Evolutionary conservation across 2,329 filamentous ascomycete genomes (phyloP).

Genomic region (Curvularia hawaiiensis): DNA sequence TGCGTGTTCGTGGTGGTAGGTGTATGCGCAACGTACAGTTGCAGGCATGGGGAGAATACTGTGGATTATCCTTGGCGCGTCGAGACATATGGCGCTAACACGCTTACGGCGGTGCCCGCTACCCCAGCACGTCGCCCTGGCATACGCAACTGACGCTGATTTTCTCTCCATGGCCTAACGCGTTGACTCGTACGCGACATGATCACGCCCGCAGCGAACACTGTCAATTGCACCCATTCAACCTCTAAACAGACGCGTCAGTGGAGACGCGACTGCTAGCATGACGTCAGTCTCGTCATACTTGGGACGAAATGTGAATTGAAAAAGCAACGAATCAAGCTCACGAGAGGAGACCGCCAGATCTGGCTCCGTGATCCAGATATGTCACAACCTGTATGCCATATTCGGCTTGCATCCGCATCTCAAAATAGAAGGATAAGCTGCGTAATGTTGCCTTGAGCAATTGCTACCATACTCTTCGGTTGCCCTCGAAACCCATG

Average conservation of each 20-base stretch:
- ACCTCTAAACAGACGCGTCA: background rate
- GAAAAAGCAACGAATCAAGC: background rate
- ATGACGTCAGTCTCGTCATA: conserved; percentile 11
- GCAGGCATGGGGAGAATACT: conserved; percentile 15
- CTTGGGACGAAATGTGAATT: background rate
- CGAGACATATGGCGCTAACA: conserved; percentile 10
- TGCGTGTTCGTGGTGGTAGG: conserved; percentile 3
- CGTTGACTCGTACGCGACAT: conserved; percentile 5
- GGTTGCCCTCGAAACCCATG: background rate
- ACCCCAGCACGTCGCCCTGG: conserved; percentile 2
- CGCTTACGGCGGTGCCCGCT: conserved; percentile 1
- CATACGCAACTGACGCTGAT: background rate
- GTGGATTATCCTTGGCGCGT: conserved; percentile 14
- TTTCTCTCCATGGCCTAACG: background rate
- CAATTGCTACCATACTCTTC: background rate
- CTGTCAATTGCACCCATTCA: background rate
- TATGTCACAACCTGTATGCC: background rate
- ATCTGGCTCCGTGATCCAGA: background rate
- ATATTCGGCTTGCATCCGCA: background rate
- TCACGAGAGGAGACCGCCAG: background rate
- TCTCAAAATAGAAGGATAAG: background rate
- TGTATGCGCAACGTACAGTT: conserved; percentile 6
- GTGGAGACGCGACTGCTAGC: background rate
- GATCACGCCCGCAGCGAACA: background rate
- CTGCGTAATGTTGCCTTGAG: background rate